phyloP scores from a whole-genome alignment of 129 eudicot species.

The Saposhnikovia divaricata region DNA sequence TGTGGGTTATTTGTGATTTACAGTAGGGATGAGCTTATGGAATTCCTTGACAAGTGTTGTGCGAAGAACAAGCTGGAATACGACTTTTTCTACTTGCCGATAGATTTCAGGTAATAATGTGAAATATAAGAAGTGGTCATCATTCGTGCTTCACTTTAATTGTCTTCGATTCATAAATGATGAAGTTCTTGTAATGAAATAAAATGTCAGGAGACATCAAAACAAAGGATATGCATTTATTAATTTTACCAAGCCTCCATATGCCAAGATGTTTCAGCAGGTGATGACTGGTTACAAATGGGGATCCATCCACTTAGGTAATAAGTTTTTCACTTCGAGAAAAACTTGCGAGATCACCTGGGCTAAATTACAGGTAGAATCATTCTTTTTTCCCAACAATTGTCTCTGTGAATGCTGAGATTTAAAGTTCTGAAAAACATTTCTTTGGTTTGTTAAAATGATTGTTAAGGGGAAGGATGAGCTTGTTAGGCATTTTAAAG shows the following conservation, averaged over 20 bases:
- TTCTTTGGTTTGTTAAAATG: neutral
- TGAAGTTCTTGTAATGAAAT: neutral
- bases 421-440: neutral
- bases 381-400: neutral
- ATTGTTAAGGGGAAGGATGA: neutral
- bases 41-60: conserved; percentile 23
- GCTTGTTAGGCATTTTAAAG: neutral
- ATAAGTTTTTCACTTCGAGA: neutral
- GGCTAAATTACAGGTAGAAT: conserved; percentile 4
- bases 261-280: conserved; percentile 5
- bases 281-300: neutral
- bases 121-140: too few species aligned
- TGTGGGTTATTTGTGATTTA: neutral
- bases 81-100: conserved; percentile 33
- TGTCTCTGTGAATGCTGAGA: neutral
- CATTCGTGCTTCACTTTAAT: neutral
- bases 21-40: conserved; percentile 21
- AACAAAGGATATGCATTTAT: conserved; percentile 35
- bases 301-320: neutral
- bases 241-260: conserved; percentile 20
- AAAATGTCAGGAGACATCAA: conserved; percentile 2
- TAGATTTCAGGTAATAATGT: conserved; percentile 23
- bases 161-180: neutral
- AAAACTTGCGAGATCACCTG: conserved; percentile 2
- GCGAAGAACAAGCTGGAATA: conserved; percentile 17